These are phyloP conservation scores for Tolypocladium nubicola DNA, from an alignment of 2,329 filamentous ascomycete species.

Conservation along the genomic window DNA sequence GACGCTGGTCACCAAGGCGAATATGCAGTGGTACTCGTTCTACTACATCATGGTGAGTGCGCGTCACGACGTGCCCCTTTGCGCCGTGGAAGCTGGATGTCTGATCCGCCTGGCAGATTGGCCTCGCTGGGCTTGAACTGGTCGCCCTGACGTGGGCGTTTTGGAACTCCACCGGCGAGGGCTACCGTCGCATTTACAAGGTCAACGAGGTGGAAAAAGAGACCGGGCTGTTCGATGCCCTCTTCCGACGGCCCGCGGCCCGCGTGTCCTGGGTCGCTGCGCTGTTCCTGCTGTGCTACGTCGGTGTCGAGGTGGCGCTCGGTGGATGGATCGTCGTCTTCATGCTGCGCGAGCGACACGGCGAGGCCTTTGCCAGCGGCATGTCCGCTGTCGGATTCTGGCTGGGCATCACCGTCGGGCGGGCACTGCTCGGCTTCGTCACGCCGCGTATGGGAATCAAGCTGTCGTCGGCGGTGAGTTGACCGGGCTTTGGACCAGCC, in stretches of 20 bases:
- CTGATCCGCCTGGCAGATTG: slow-evolving; percentile 39
- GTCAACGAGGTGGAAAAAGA: slow-evolving; percentile 13
- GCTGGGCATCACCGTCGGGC: slow-evolving; percentile 68
- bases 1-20: slow-evolving; percentile 54
- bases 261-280: slow-evolving; percentile 60
- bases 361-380: slow-evolving; percentile 59
- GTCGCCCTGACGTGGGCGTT: slow-evolving; percentile 43
- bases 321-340: slow-evolving; percentile 77
- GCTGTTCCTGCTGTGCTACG: slow-evolving; percentile 66
- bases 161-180: slow-evolving; percentile 48
- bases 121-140: slow-evolving; percentile 45
- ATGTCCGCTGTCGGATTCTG: slow-evolving; percentile 75
- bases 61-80: slow-evolving; percentile 42
- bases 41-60: slow-evolving; percentile 55
- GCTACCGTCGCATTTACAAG: slow-evolving; percentile 29
- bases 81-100: slow-evolving; percentile 44
- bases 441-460: slow-evolving; percentile 67
- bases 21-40: slow-evolving; percentile 58
- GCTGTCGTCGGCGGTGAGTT: slow-evolving; percentile 33
- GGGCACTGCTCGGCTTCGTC: slow-evolving; percentile 64
- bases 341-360: slow-evolving; percentile 69
- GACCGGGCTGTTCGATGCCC: slow-evolving; percentile 30
- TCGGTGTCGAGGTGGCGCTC: slow-evolving; percentile 66
- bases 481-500: slow-evolving; percentile 32
- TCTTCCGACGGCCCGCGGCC: slow-evolving; percentile 31